A percentile compares a stretch with the other conserved stretches of the same genome.
phyloP scores from a whole-genome alignment of 2,329 filamentous ascomycete genomes.

The Fusarium tupiense region DNA sequence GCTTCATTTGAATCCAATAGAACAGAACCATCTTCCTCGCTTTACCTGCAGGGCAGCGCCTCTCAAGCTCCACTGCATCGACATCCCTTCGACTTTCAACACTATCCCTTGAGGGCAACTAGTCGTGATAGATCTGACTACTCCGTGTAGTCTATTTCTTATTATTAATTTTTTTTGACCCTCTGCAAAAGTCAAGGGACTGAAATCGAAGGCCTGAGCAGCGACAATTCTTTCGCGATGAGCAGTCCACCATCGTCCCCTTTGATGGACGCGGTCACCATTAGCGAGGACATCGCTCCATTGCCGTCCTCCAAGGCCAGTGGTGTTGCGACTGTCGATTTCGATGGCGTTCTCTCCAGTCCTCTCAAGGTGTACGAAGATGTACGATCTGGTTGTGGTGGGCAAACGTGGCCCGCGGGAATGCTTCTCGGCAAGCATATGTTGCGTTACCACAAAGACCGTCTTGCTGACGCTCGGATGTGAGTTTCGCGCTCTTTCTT shows the following conservation, averaged over 20 bases:
- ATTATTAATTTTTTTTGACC: not conserved
- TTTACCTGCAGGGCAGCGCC: not conserved
- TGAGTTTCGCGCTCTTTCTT: conserved; percentile 49
- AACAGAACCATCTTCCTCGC: not conserved
- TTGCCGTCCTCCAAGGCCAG: conserved; percentile 67
- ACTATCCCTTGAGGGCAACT: conserved; percentile 14
- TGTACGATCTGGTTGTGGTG: conserved; percentile 86
- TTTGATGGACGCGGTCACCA: conserved; percentile 59
- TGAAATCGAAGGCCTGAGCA: not conserved
- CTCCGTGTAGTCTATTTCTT: not conserved
- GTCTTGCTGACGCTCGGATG: conserved; percentile 76
- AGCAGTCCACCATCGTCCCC: conserved; percentile 57
- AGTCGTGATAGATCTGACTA: conserved; percentile 9
- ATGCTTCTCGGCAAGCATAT: conserved; percentile 89
- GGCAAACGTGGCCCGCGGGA: conserved; percentile 93
- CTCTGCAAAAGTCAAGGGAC: not conserved
- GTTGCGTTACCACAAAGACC: conserved; percentile 74
- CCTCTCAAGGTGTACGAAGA: conserved; percentile 86
- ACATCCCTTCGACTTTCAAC: not conserved
- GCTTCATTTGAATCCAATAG: not conserved
- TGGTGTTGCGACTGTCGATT: conserved; percentile 64
- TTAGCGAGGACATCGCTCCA: conserved; percentile 68
- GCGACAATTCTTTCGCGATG: conserved; percentile 21
- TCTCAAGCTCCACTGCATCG: conserved; percentile 7
- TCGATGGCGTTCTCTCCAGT: conserved; percentile 76